A percentile compares a stretch with the other conserved stretches of the same genome.
Conservation (phyloP, 2,329 filamentous ascomycete genomes). For the Parafenestella ontariensis region DNA sequence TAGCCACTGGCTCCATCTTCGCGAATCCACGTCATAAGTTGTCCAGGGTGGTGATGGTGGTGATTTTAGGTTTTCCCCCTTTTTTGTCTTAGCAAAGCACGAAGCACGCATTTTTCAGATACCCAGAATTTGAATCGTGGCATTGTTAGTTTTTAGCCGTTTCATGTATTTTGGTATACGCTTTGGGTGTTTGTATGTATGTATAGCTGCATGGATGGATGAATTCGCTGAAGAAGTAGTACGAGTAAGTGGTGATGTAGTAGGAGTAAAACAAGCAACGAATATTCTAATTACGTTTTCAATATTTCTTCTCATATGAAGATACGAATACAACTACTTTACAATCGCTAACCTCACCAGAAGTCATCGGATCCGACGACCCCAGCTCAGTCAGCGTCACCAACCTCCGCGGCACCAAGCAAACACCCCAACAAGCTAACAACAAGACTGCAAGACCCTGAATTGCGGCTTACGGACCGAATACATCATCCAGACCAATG, state of each 20-base stretch:
- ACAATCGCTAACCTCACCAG: too few species aligned
- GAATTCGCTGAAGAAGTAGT: not conserved
- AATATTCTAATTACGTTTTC: too few species aligned
- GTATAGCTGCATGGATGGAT: not conserved
- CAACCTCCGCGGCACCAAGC: not conserved
- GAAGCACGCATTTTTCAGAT: constrained; percentile 29
- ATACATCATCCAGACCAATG: constrained; percentile 1
- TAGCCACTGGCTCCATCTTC: too few species aligned
- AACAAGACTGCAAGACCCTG: constrained; percentile 12
- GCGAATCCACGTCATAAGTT: too few species aligned
- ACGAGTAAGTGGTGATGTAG: not conserved
- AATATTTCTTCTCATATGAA: too few species aligned
- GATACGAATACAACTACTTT: too few species aligned
- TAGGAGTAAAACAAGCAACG: not conserved
- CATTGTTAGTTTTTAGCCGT: not conserved
- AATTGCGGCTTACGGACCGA: not conserved
- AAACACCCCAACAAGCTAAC: not conserved
- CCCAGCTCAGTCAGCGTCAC: not conserved
- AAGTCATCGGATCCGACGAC: not conserved
- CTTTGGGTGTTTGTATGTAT: not conserved
- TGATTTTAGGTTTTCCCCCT: not conserved
- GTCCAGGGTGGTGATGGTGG: not conserved
- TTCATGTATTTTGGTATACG: not conserved
- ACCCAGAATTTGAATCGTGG: constrained; percentile 30
- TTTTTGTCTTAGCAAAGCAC: constrained; percentile 14